These are phyloP conservation scores for Geranium rotundifolium DNA, from an alignment of 345 rosid species.

Conservation along the genomic window DNA sequence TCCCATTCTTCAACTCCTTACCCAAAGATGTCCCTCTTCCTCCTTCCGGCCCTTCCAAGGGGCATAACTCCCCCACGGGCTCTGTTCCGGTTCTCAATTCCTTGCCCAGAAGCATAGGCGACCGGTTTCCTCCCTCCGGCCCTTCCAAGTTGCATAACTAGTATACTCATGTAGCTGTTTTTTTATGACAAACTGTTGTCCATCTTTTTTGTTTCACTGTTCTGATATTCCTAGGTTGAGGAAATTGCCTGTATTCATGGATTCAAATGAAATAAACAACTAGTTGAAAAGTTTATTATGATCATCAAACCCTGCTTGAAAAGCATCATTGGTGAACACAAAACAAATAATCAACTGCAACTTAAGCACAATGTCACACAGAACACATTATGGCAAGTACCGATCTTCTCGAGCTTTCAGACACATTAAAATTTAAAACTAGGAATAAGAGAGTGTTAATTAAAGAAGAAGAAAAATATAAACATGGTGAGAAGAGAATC, in stretches of 20 bases:
- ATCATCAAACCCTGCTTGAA: no score
- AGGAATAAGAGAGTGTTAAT: no score
- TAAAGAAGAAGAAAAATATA: no score
- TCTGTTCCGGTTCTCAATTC: neutral
- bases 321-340: no score
- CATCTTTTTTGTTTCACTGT: neutral
- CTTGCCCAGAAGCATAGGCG: neutral
- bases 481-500: no score
- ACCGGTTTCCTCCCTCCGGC: neutral
- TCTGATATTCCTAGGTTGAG: neutral
- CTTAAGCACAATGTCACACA: no score
- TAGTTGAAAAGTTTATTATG: no score
- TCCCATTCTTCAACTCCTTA: no score
- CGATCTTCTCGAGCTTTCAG: no score
- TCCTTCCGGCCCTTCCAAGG: constrained; percentile 1
- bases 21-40: neutral
- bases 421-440: no score
- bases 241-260: neutral
- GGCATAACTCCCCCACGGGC: neutral
- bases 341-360: no score
- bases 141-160: neutral
- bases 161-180: neutral
- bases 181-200: neutral
- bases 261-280: neutral
- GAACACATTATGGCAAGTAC: no score